phyloP scores from a whole-genome alignment of 2,329 filamentous ascomycete genomes.

The Cadophora sp. region DNA sequence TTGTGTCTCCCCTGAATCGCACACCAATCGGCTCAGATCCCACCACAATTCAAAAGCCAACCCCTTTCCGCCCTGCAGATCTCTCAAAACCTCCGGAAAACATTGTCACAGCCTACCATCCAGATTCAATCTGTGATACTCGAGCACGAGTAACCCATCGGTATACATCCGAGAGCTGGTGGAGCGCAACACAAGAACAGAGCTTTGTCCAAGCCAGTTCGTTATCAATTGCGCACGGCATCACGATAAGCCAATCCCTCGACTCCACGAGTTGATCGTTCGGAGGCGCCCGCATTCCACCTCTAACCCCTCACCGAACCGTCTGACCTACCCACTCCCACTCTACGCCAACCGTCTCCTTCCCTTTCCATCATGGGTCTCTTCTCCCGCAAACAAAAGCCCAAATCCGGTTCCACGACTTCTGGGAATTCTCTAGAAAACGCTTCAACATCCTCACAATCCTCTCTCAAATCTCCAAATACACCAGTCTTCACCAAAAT shows the following conservation, averaged over 20 bases:
- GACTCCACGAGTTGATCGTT: slow-evolving; percentile 7
- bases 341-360: slow-evolving; percentile 8
- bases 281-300: slow-evolving; percentile 8
- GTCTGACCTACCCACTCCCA: slow-evolving; percentile 7
- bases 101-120: slow-evolving; percentile 10
- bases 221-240: slow-evolving; percentile 7
- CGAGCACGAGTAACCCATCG: not conserved
- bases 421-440: slow-evolving; percentile 37
- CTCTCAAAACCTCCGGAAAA: slow-evolving; percentile 1
- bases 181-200: not conserved
- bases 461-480: slow-evolving; percentile 40
- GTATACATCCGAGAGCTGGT: not conserved
- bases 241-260: slow-evolving; percentile 13
- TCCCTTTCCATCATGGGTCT: slow-evolving; percentile 37
- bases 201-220: not conserved
- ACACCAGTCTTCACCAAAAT: slow-evolving; percentile 41
- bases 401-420: slow-evolving; percentile 28
- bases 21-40: slow-evolving; percentile 12
- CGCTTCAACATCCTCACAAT: slow-evolving; percentile 39
- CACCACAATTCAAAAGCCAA: not conserved
- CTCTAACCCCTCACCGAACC: not conserved
- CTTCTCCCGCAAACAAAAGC: slow-evolving; percentile 43
- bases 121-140: not conserved
- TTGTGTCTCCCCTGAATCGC: slow-evolving; percentile 5
- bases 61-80: slow-evolving; percentile 9